A percentile compares a stretch with the other conserved stretches of the same genome.
Evolutionary conservation across 129 eudicot genomes (phyloP).

Genomic region (Rutidosis leptorrhynchoides): DNA sequence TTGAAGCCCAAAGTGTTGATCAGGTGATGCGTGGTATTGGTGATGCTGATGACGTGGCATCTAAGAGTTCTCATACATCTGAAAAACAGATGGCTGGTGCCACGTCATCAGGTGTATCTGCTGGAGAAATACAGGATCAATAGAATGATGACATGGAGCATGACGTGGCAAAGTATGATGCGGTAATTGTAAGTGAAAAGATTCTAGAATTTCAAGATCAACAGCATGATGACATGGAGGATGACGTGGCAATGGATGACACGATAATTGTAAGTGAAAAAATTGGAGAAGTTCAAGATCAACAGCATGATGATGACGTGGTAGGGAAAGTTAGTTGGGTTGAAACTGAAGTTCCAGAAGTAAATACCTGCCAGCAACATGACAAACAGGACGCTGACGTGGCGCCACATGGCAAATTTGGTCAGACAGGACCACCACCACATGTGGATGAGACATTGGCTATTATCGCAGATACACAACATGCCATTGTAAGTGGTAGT

Average conservation of each 20-base stretch:
- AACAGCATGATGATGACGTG: constrained; percentile 25
- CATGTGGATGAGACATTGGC: not conserved
- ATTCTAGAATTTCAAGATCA: no score
- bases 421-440: constrained; percentile 1
- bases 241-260: constrained; percentile 23
- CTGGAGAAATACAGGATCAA: constrained; percentile 23
- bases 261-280: not conserved
- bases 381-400: constrained; percentile 17
- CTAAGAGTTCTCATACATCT: no score
- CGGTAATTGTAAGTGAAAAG: not conserved
- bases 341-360: constrained; percentile 20
- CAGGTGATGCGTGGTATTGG: constrained; percentile 15
- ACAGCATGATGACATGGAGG: constrained; percentile 24
- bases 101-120: no score
- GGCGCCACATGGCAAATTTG: not conserved
- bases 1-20: constrained; percentile 21
- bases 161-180: constrained; percentile 21
- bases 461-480: not conserved
- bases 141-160: no score
- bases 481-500: not conserved
- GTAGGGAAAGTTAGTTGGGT: constrained; percentile 16
- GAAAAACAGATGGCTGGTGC: no score
- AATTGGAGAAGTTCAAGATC: constrained; percentile 11
- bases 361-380: constrained; percentile 22
- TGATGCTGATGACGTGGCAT: no score